Evolutionary conservation across 148 eudicot genomes (phyloP), one percentile per base, ranked within the genome.

Genomic region (Oxyria digyna): DNA sequence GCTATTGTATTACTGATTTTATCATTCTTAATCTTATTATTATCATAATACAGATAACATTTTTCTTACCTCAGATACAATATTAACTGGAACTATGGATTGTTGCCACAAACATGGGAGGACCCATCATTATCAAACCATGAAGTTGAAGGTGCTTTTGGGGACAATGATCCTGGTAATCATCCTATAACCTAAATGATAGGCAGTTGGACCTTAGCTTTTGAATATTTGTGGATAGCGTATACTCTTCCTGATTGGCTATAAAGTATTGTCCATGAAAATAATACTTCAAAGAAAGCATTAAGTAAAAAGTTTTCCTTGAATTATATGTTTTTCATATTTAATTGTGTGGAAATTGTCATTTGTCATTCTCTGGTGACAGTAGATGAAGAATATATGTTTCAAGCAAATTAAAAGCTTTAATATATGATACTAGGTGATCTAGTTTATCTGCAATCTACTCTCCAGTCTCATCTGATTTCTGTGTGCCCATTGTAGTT

Each of bases 101-200:
- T 90, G 74, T 83, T 90, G 78, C 96, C 96, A 33, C 96, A 90
- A 83, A 90, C 96, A 73, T 90, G 97, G 97, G 97, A 91, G 80
- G 97, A 91, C 65, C 96, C 94, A 17, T 79, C 94, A 59, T 72
- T 78, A 46, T 85, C 97, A 45, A 91, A 87, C 68, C 42, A 84
- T 76, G 97, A 91, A 69, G 91, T 91, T 72, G 95, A 88, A 15
- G 97, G 97, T 46, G 95, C 95, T 71, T 85, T 88, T 66, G 97
- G 97, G 26, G 97, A 91, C 83, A 21, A 21, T 52, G 31, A 21
- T 24, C 62, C 27, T 52, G 62, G 31, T 1, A 24, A 23, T 24
- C 29, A 52, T 52, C 8, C 8, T 46, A 46, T 46, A 18, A n/a
- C 62, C 29, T 21, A 52, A 18, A 10, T 52, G 14, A 52, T 9